Evolutionary conservation across 768 basidiomycete genomes (phyloP), one percentile per base, ranked within the genome.

Genomic region (Cubamyces sp.): DNA sequence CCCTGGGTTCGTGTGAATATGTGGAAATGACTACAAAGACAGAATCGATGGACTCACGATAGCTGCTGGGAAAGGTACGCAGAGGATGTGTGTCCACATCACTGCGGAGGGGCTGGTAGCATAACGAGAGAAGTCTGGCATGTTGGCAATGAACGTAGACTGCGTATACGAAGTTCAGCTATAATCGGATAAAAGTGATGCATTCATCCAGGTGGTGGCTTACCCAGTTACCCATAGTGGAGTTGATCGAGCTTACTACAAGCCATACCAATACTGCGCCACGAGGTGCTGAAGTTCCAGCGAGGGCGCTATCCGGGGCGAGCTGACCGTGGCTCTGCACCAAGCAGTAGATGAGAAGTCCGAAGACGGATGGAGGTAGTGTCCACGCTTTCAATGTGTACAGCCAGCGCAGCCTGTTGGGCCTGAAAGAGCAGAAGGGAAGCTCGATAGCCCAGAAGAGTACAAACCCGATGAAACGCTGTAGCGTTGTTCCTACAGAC

Each of bases 141-240:
- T 66, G 53, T 66, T 66, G 14, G 62, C 66, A 19, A 66, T 66
- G 39, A 66, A 66, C 0, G 66, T 64, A 12, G 66, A 66, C 66
- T 34, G 9, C 9, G 34, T 66, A 16, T n/a, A 19, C 16, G 8
- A 12, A 14, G 15, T 9, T 50, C 3, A 28, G 25, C 1, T 25
- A 7, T 9, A n/a, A 9, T 25, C n/a, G 3, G 12, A 42, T 11
- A 6, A 34, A 1, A 34, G 6, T 11, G 34, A 34, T 11, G 9
- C 9, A 26, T 23, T 8, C 8, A 37, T 4, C 4, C 9, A 18
- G 9, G 2, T 21, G 23, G 12, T 2, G 14, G 53, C 66, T 11
- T 19, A 66, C 66, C 66, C 66, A 66, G 26, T 66, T 66, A 1
- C 66, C 66, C 66, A 66, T 66, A 12, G 61, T 46, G 3, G 66